Percentiles rank a stretch among this genome's conserved stretches.
These are phyloP conservation scores for Myrmaecium sp. DNA, from an alignment of 2,329 filamentous ascomycete species.

Conservation along the genomic window DNA sequence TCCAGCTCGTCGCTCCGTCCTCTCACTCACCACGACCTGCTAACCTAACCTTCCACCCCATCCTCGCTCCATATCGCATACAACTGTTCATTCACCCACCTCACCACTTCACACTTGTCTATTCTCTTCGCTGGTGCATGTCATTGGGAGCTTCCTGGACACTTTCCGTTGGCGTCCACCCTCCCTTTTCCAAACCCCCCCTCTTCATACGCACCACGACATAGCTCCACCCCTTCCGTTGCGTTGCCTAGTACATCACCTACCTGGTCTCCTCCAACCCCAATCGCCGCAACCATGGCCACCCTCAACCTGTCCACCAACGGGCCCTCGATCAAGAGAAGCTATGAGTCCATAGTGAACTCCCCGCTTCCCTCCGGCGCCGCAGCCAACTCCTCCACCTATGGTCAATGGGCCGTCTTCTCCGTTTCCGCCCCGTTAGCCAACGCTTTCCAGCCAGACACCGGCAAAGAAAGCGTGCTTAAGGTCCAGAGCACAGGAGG, in stretches of 20 bases:
- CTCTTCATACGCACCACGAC: neutral
- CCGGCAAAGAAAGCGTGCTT: constrained; percentile 80
- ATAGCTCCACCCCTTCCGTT: neutral
- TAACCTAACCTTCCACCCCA: neutral
- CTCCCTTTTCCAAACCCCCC: constrained; percentile 2
- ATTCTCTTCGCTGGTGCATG: too few species aligned
- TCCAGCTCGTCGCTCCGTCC: too few species aligned
- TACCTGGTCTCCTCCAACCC: constrained; percentile 59
- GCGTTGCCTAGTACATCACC: constrained; percentile 1
- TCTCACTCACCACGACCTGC: too few species aligned
- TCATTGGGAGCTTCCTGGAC: too few species aligned
- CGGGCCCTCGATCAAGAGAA: constrained; percentile 34
- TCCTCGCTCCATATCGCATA: neutral
- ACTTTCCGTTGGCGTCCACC: neutral
- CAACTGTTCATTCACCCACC: too few species aligned
- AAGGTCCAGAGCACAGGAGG: constrained; percentile 89
- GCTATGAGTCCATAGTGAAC: constrained; percentile 51
- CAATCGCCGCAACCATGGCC: constrained; percentile 57
- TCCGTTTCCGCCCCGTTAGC: constrained; percentile 81
- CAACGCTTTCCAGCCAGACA: constrained; percentile 77
- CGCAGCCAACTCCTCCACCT: constrained; percentile 55
- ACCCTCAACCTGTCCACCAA: constrained; percentile 39
- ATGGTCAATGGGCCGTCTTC: constrained; percentile 86
- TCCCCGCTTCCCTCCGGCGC: constrained; percentile 38
- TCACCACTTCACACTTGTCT: too few species aligned